Evolutionary conservation across 495 filamentous ascomycete genomes (phyloP).

Genomic region (Platismatia glauca): DNA sequence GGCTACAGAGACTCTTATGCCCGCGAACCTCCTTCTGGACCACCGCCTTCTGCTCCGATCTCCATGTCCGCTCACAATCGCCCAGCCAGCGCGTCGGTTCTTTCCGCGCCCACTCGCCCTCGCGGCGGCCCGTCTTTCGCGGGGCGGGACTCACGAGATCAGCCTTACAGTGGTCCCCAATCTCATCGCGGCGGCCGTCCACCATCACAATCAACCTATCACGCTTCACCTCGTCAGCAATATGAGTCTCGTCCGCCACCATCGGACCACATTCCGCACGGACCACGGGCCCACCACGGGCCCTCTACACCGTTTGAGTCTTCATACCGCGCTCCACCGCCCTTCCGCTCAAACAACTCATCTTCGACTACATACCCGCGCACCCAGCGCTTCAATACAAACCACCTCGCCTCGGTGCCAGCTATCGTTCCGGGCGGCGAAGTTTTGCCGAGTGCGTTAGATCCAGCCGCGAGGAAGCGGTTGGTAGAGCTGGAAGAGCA

Average conservation of each 20-base stretch:
- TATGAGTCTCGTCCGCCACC: slow-evolving; percentile 23
- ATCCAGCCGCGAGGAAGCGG: slow-evolving; percentile 38
- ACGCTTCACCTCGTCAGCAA: slow-evolving; percentile 21
- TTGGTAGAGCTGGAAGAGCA: slow-evolving; percentile 47
- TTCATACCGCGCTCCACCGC: slow-evolving; percentile 32
- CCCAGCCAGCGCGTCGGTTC: slow-evolving; percentile 38
- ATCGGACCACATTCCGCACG: slow-evolving; percentile 33
- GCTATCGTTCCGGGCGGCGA: slow-evolving; percentile 46
- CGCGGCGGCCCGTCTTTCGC: slow-evolving; percentile 36
- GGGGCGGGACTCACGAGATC: slow-evolving; percentile 20
- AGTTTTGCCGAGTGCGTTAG: slow-evolving; percentile 31
- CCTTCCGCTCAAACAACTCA: slow-evolving; percentile 42
- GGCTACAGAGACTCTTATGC: slow-evolving; percentile 27
- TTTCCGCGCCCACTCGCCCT: slow-evolving; percentile 54
- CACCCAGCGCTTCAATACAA: slow-evolving; percentile 40
- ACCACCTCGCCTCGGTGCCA: slow-evolving; percentile 44
- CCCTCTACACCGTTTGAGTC: slow-evolving; percentile 20
- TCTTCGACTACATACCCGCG: slow-evolving; percentile 42
- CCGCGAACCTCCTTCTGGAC: slow-evolving; percentile 40
- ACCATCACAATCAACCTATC: slow-evolving; percentile 22
- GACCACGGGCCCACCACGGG: slow-evolving; percentile 31
- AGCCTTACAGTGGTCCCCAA: slow-evolving; percentile 30
- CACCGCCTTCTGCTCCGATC: slow-evolving; percentile 40
- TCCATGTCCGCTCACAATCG: slow-evolving; percentile 41
- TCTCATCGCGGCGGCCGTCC: slow-evolving; percentile 33